phyloP scores from a whole-genome alignment of 2,329 filamentous ascomycete genomes.

The Alternaria novae-zelandiae region DNA sequence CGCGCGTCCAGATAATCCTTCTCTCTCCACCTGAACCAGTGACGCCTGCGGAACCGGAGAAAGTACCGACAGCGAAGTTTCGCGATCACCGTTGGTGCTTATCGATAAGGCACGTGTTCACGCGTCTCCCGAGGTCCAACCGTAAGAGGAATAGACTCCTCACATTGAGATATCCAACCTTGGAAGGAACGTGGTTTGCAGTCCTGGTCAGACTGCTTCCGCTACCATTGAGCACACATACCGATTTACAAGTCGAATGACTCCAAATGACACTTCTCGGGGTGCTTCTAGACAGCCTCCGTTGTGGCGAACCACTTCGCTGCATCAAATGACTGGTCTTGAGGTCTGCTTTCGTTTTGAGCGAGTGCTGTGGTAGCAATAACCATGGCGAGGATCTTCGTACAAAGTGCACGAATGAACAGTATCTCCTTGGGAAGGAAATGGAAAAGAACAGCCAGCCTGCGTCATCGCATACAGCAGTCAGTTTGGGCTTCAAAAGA shows the following conservation, averaged over 20 bases:
- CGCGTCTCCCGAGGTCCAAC: neutral
- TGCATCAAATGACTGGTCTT: neutral
- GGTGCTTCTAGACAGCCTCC: neutral
- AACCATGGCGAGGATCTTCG: neutral
- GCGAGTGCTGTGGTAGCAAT: neutral
- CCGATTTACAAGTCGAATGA: neutral
- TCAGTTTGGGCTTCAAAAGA: neutral
- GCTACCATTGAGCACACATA: neutral
- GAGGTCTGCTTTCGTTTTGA: neutral
- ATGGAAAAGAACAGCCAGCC: neutral
- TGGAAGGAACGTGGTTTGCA: neutral
- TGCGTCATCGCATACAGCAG: neutral
- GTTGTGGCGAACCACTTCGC: neutral
- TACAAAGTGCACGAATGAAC: neutral
- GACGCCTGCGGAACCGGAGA: neutral
- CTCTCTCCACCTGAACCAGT: neutral
- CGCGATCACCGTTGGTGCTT: neutral
- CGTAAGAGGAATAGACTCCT: neutral
- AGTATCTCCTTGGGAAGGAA: neutral
- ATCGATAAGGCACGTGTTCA: neutral
- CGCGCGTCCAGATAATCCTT: neutral
- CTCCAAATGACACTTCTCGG: neutral
- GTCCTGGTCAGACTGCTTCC: neutral
- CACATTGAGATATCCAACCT: neutral
- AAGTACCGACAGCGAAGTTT: neutral